Evolutionary conservation across 371 early-diverging fungal genomes (phyloP).

Genomic region (Nosema granulosis): DNA sequence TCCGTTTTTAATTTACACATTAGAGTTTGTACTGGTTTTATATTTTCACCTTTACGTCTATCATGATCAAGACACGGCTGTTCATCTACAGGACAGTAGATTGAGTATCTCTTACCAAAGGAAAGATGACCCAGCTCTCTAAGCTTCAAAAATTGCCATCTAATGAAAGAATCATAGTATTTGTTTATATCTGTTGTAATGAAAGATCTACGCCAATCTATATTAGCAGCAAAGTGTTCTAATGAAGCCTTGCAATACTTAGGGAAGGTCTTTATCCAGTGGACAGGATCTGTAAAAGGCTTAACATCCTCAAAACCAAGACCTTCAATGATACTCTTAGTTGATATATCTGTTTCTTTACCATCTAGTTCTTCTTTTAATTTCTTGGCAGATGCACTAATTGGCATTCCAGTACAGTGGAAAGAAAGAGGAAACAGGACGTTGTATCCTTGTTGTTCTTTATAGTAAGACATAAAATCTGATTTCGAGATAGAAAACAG

Average conservation of each 20-base stretch:
- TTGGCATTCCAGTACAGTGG: constrained; percentile 99
- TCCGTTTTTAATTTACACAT: constrained; percentile 61
- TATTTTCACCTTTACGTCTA: constrained; percentile 88
- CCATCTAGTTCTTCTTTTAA: constrained; percentile 80
- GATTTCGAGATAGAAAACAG: constrained; percentile 90
- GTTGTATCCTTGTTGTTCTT: constrained; percentile 84
- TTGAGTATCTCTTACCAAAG: constrained; percentile 95
- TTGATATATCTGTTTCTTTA: constrained; percentile 70
- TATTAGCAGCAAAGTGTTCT: constrained; percentile 77
- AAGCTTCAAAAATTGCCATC: constrained; percentile 95
- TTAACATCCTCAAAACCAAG: constrained; percentile 87
- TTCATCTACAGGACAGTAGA: constrained; percentile 87
- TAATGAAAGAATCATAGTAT: constrained; percentile 95
- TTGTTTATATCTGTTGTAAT: constrained; percentile 97
- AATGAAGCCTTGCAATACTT: constrained; percentile 77
- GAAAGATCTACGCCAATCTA: constrained; percentile 96
- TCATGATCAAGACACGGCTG: constrained; percentile 99
- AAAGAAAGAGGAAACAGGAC: constrained; percentile 94
- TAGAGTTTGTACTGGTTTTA: constrained; percentile 84
- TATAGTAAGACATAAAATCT: constrained; percentile 88
- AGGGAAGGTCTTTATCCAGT: constrained; percentile 95
- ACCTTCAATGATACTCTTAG: constrained; percentile 86
- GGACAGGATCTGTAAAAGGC: constrained; percentile 83
- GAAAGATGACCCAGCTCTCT: constrained; percentile 75
- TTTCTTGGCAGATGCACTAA: constrained; percentile 95